Percentiles rank a stretch among this genome's conserved stretches.
Evolutionary conservation across 1,284 basidiomycete species (phyloP).

Genomic region (Apiotrichum veenhuisii): DNA sequence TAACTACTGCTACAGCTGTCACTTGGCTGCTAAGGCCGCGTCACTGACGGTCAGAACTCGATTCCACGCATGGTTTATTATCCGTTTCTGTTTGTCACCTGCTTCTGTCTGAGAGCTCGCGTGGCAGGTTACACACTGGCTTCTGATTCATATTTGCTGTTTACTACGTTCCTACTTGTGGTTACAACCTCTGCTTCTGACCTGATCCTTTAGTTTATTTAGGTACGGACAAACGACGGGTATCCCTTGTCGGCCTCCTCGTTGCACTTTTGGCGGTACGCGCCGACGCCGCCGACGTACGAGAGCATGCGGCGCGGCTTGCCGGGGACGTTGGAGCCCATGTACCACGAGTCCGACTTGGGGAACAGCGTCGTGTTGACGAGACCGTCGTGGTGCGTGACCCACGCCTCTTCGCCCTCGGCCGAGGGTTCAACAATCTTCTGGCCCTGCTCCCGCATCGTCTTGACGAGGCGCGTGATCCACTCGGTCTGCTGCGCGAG

Average conservation of each 20-base stretch:
- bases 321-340: slow-evolving; percentile 16
- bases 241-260: slow-evolving; percentile 12
- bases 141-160: no score
- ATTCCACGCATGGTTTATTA: no score
- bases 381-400: slow-evolving; percentile 11
- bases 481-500: slow-evolving; percentile 18
- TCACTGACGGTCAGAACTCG: no score
- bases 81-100: no score
- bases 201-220: neutral
- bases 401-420: slow-evolving; percentile 14
- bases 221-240: slow-evolving; percentile 12
- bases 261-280: slow-evolving; percentile 11
- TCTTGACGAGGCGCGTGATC: slow-evolving; percentile 7
- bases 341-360: slow-evolving; percentile 14
- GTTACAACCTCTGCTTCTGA: no score
- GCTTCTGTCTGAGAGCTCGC: no score
- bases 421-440: slow-evolving; percentile 7
- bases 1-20: no score
- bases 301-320: slow-evolving; percentile 14
- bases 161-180: no score
- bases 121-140: no score
- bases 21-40: no score
- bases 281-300: slow-evolving; percentile 16
- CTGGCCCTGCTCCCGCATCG: slow-evolving; percentile 5
- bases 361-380: slow-evolving; percentile 13